Evolutionary conservation across 345 rosid genomes (phyloP), one percentile per base, ranked within the genome.

Genomic region (Aquilaria yunnanensis): DNA sequence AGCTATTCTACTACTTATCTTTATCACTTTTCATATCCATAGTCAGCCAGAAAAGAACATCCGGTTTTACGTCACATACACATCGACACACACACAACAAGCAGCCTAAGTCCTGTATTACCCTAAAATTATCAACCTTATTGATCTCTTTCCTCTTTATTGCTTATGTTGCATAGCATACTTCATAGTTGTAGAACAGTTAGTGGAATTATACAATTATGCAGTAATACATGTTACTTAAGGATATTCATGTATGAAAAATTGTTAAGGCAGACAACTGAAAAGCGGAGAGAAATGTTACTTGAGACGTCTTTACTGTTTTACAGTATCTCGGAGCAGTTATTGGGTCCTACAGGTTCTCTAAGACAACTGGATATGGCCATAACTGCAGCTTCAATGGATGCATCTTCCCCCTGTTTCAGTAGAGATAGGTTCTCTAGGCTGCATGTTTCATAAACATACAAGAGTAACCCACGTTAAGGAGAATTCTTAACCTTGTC

Each of bases 361-460:
- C 80, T 76, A 77, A 93, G 75, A 75, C 96, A 89, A 74, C 70
- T 83, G 48, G 96, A 84, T 74, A 93, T 89, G 1, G 96, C 96
- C 94, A 81, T 79, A 30, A 86, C 90, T 51, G 96, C 97, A 74
- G 94, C 89, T 79, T 93, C 98, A 62, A 84, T 77, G 30, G 98
- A 87, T 31, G 81, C 85, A 77, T 93, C 96, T 75, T 93, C 97
- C 32, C 98, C 94, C 97, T 93, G 80, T 56, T 73, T 67, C 59
- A 57, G 56, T 59, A 63, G 65, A 72, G 50, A 60, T 52, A 53
- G 47, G 11, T 29, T 54, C 51, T 72, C 47, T 57, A 67, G 34
- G 57, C 49, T 3, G 54, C 23, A 56, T 12, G 57, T 48, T 11
- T 57, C 49, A 14, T 11, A 46, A 55, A 13, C 55, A 60, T 13